phyloP scores from a whole-genome alignment of 495 filamentous ascomycete species.

The Aeminium ludgeri region DNA sequence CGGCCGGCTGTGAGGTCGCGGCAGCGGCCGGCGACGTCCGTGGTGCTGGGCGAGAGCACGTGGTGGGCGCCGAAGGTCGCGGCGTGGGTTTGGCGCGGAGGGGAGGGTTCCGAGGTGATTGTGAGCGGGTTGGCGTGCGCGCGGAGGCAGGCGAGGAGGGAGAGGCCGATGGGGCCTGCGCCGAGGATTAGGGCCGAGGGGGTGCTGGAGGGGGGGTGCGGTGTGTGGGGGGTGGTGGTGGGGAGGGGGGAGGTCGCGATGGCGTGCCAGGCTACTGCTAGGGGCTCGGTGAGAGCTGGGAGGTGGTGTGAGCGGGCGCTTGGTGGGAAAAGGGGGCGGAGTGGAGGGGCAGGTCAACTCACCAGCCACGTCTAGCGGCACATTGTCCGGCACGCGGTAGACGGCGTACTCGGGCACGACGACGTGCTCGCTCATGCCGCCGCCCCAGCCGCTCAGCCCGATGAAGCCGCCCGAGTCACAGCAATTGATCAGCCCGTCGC shows the following conservation, averaged over 20 bases:
- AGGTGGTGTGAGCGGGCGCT: not conserved
- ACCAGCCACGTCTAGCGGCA: conserved; percentile 36
- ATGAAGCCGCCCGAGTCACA: conserved; percentile 45
- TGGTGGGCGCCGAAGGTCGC: conserved; percentile 37
- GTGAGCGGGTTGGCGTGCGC: conserved; percentile 34
- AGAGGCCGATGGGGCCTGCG: conserved; percentile 46
- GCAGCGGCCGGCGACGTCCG: conserved; percentile 32
- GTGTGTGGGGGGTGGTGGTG: too few species aligned
- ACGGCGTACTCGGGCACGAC: conserved; percentile 32
- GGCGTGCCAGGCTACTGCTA: conserved; percentile 52
- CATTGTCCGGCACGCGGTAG: conserved; percentile 30
- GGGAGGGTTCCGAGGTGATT: conserved; percentile 39
- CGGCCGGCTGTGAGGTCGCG: conserved; percentile 30
- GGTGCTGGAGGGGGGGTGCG: too few species aligned
- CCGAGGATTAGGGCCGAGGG: conserved; percentile 40
- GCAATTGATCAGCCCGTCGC: conserved; percentile 34
- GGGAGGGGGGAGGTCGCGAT: conserved; percentile 37
- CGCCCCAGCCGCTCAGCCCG: conserved; percentile 41
- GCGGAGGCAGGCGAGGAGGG: conserved; percentile 39
- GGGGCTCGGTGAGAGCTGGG: conserved; percentile 43
- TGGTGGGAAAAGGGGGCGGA: not conserved
- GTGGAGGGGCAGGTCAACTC: not conserved
- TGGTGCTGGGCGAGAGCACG: conserved; percentile 37
- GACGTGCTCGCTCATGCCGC: conserved; percentile 40
- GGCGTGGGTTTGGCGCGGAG: conserved; percentile 33